phyloP scores from a whole-genome alignment of 352 stramenopile species.

The Globisporangium lucens region DNA sequence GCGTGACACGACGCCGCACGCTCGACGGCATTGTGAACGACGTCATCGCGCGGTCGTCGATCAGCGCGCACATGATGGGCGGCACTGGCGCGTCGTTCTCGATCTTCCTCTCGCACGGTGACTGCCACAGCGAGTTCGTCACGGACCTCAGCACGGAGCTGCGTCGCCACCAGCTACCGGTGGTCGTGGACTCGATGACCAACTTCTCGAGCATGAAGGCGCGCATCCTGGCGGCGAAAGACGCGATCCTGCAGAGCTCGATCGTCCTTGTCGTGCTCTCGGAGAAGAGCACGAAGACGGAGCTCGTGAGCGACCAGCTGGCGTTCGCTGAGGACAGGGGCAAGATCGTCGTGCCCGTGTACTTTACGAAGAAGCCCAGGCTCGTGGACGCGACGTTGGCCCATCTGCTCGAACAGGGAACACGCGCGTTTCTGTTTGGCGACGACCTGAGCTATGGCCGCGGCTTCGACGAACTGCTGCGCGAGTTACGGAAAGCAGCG shows the following conservation, averaged over 20 bases:
- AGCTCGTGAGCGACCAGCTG: constrained; percentile 81
- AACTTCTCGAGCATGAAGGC: constrained; percentile 76
- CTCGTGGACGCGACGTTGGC: constrained; percentile 39
- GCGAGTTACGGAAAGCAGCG: constrained; percentile 32
- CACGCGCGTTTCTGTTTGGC: constrained; percentile 44
- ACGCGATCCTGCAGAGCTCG: constrained; percentile 67
- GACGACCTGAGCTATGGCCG: constrained; percentile 66
- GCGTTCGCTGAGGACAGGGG: constrained; percentile 81
- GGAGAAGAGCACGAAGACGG: constrained; percentile 68
- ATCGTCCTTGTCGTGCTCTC: constrained; percentile 77
- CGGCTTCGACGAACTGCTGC: constrained; percentile 53
- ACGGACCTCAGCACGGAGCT: constrained; percentile 51
- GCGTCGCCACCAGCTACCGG: constrained; percentile 38
- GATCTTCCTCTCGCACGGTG: constrained; percentile 76
- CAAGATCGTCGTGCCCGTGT: constrained; percentile 71
- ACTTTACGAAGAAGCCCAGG: constrained; percentile 51
- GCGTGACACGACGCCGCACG: constrained; percentile 13
- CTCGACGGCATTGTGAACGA: constrained; percentile 63
- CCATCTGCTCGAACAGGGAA: constrained; percentile 34
- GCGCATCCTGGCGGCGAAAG: constrained; percentile 71
- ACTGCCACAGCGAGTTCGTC: constrained; percentile 73
- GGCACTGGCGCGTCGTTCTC: constrained; percentile 26
- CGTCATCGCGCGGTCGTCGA: constrained; percentile 31
- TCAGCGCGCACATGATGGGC: constrained; percentile 2
- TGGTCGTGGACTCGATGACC: constrained; percentile 63